Conservation (phyloP, 2,329 filamentous ascomycete species). For the Aurifilum marmelostoma region DNA sequence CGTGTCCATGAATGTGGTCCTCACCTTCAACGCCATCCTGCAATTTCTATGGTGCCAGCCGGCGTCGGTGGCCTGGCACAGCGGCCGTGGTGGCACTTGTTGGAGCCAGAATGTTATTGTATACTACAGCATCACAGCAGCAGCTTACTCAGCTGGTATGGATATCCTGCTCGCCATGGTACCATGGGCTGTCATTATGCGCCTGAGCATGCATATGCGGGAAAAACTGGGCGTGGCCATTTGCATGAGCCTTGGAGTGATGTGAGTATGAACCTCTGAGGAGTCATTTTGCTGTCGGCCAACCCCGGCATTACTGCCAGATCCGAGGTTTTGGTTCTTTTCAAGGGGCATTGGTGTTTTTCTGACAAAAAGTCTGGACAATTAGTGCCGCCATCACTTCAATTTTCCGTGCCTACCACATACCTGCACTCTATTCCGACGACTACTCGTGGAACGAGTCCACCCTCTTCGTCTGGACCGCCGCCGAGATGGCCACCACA, state of each 20-base stretch:
- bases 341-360: not conserved
- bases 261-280: slow-evolving; percentile 33
- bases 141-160: slow-evolving; percentile 36
- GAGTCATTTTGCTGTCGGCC: too few relatives aligned
- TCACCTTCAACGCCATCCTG: slow-evolving; percentile 35
- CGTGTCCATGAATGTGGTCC: slow-evolving; percentile 38
- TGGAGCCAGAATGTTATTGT: slow-evolving; percentile 33
- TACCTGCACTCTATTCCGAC: not conserved
- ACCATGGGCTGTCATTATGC: slow-evolving; percentile 38
- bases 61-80: slow-evolving; percentile 35
- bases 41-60: slow-evolving; percentile 39
- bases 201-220: slow-evolving; percentile 38
- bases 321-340: too few relatives aligned
- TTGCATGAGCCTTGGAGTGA: slow-evolving; percentile 42
- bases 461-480: slow-evolving; percentile 30
- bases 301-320: not conserved
- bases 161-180: slow-evolving; percentile 39
- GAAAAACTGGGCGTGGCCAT: slow-evolving; percentile 40
- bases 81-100: slow-evolving; percentile 33
- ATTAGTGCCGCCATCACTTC: slow-evolving; percentile 6
- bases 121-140: slow-evolving; percentile 32
- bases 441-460: slow-evolving; percentile 8
- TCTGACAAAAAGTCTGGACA: slow-evolving; percentile 1
- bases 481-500: slow-evolving; percentile 31
- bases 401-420: slow-evolving; percentile 4